These are phyloP conservation scores for Saccharomyces pastorianus DNA, from an alignment of 1,139 yeast species.

Conservation along the genomic window DNA sequence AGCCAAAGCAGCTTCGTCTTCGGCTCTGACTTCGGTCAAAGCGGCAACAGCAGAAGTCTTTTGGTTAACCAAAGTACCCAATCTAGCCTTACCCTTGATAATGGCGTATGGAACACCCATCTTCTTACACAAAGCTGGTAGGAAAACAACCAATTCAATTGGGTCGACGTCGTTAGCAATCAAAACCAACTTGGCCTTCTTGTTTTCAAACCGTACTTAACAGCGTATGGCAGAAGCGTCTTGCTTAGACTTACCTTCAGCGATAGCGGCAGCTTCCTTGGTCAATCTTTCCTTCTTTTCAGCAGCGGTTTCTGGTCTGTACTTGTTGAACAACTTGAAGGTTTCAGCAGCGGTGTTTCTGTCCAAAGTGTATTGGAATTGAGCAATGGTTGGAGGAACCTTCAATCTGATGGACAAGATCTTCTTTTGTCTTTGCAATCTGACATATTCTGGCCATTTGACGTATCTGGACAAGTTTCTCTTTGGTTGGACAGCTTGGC, in stretches of 20 bases:
- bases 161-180: conserved; percentile 99
- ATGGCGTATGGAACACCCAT: conserved; percentile 99
- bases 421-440: conserved; percentile 97
- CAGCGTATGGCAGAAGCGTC: conserved; percentile 91
- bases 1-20: conserved; percentile 91
- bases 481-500: conserved; percentile 91
- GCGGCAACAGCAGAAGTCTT: conserved; percentile 97
- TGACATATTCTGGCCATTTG: conserved; percentile 97
- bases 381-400: conserved; percentile 97
- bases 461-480: conserved; percentile 93
- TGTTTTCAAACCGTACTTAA: conserved; percentile 97
- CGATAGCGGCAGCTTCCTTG: conserved; percentile 97
- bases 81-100: conserved; percentile 97
- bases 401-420: conserved; percentile 88
- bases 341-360: conserved; percentile 97
- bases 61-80: conserved; percentile 94
- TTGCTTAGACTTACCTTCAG: conserved; percentile 93
- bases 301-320: conserved; percentile 94
- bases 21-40: conserved; percentile 85
- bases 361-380: conserved; percentile 91
- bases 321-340: conserved; percentile 93
- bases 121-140: conserved; percentile 98
- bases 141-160: conserved; percentile 89
- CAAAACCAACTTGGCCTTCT: conserved; percentile 92
- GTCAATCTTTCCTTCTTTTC: conserved; percentile 98